A percentile compares a stretch with the other conserved stretches of the same genome.
Evolutionary conservation across 306 rosid genomes (phyloP).

Genomic region (Parietaria judaica): DNA sequence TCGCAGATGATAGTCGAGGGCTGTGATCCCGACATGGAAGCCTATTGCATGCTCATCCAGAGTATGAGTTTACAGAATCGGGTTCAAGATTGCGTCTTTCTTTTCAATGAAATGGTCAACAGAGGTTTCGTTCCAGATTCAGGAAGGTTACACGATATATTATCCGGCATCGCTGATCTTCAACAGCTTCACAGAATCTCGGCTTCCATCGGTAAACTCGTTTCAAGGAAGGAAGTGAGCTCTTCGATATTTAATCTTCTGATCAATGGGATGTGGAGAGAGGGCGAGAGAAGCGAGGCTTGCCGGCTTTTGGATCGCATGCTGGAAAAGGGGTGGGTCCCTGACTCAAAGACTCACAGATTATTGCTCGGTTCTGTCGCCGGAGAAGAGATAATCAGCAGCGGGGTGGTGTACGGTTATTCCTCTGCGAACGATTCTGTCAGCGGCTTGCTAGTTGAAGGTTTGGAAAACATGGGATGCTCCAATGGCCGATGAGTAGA

Average conservation of each 20-base stretch:
- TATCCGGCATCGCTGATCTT: conserved; percentile 41
- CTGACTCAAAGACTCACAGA: conserved; percentile 63
- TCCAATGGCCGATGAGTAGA: neutral
- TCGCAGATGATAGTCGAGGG: conserved; percentile 61
- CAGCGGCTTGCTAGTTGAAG: conserved; percentile 68
- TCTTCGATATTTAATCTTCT: conserved; percentile 44
- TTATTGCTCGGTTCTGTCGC: conserved; percentile 58
- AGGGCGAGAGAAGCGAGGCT: conserved; percentile 53
- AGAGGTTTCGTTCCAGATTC: conserved; percentile 59
- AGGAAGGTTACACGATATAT: conserved; percentile 38
- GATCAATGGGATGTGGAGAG: conserved; percentile 72
- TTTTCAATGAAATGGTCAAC: conserved; percentile 58
- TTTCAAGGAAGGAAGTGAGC: conserved; percentile 30
- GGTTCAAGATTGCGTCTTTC: conserved; percentile 35
- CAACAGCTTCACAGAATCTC: conserved; percentile 44
- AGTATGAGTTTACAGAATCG: conserved; percentile 42
- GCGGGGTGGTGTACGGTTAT: conserved; percentile 16
- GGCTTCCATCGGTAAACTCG: conserved; percentile 38
- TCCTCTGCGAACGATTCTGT: conserved; percentile 44
- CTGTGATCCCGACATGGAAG: conserved; percentile 39
- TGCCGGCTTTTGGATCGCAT: conserved; percentile 49
- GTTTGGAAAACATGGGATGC: conserved; percentile 38
- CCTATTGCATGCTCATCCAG: conserved; percentile 54
- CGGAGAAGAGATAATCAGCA: conserved; percentile 25
- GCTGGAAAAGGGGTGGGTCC: conserved; percentile 91